Evolutionary conservation across 768 basidiomycete genomes (phyloP).

Genomic region (Naematelia aurantialba): DNA sequence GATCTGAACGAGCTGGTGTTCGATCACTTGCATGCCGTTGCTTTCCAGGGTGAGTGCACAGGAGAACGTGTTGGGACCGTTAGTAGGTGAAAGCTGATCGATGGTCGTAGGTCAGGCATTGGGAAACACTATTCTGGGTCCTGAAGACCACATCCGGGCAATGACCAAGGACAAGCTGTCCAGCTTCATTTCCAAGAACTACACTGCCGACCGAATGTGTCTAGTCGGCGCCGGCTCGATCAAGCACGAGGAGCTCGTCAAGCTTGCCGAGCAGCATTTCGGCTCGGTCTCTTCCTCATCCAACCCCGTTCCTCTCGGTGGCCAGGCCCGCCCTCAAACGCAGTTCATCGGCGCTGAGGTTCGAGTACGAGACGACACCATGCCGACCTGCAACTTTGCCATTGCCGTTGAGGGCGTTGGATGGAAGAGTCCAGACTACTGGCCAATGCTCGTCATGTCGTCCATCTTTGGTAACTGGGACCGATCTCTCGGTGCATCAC

Average conservation of each 20-base stretch:
- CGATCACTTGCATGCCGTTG: conserved; percentile 93
- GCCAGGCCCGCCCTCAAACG: conserved; percentile 69
- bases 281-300: conserved; percentile 78
- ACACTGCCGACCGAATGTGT: conserved; percentile 98
- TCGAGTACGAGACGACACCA: conserved; percentile 85
- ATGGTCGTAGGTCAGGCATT: conserved; percentile 72
- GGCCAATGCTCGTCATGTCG: conserved; percentile 98
- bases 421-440: conserved; percentile 98
- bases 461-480: conserved; percentile 99
- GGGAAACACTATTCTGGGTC: conserved; percentile 94
- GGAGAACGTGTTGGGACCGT: neutral
- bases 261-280: conserved; percentile 92
- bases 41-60: conserved; percentile 78
- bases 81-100: neutral
- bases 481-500: conserved; percentile 83
- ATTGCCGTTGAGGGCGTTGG: conserved; percentile 96
- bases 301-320: conserved; percentile 83
- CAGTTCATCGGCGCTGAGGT: conserved; percentile 91
- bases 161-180: conserved; percentile 85
- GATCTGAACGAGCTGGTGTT: conserved; percentile 98
- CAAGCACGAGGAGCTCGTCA: conserved; percentile 84
- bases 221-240: conserved; percentile 96
- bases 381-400: conserved; percentile 85
- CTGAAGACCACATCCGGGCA: conserved; percentile 91
- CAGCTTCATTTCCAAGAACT: conserved; percentile 93